Base-by-base conservation (phyloP, 2,329 filamentous ascomycete species). In the Fusarium aywerte region DNA sequence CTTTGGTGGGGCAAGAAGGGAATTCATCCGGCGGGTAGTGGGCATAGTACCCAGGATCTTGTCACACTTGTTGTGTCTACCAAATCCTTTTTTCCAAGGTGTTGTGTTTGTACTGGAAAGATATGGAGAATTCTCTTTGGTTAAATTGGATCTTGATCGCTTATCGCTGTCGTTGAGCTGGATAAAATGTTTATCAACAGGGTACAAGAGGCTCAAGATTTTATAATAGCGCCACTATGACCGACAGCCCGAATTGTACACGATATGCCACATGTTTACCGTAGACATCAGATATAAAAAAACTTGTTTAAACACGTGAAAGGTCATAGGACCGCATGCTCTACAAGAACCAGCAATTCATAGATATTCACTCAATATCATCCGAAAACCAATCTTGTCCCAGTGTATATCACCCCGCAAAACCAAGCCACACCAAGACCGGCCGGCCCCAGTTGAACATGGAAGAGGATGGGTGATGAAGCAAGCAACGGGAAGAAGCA, bases 21-120 rank as follows among this genome's bases (percentile, higher is more conserved):
- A 68, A 73, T 73, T 73, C 71, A 73, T 43, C 71, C 71, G 71
- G 71, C 61, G 58, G 58, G 55, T 64, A 61, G 68, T 62, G 55
- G 54, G 55, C 58, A 47, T 56, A 33, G n/a, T 27, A 33, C 20
- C 21, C 13, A 20, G 36, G 48, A 40, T 52, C 18, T 29, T 38
- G 31, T 40, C 52, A 40, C 36, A 33, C 35, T 39, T 53, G 31
- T 6, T 38, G 21, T 38, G 12, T 36, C n/a, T 45, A 45, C 50
- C 11, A 9, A 53, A 21, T 51, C 18, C 48, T 8, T 35, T 43
- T 45, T 40, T 33, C 45, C 29, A 25, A n/a, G 29, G 12, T 6
- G 16, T 25, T 18, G n/a, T 43, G 16, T 48, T 36, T 25, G 21
- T 9, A 20, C 25, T 18, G 9, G 23, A n/a, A 36, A 20, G 6